Conservation (phyloP, 1,284 basidiomycete genomes). For the Apiotrichum akiyoshidainum region DNA sequence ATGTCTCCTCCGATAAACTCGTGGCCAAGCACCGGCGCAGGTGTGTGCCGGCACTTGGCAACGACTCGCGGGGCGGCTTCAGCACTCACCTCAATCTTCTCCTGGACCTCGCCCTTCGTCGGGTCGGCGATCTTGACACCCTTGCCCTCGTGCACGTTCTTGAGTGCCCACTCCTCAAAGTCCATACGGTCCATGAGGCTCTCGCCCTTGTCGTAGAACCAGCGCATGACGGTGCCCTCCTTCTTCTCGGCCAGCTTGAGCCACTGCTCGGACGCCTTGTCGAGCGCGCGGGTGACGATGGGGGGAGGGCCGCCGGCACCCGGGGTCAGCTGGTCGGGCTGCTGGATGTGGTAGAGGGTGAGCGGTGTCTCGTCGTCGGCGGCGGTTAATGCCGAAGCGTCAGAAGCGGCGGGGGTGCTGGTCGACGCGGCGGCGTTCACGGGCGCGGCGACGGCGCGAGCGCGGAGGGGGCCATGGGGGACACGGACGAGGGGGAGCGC, state of each 20-base stretch:
- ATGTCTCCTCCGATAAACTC: too few species aligned
- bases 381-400: slow-evolving; percentile 15
- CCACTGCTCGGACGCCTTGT: slow-evolving; percentile 43
- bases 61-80: too few species aligned
- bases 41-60: too few species aligned
- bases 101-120: slow-evolving; percentile 27
- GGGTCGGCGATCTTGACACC: slow-evolving; percentile 35
- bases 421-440: slow-evolving; percentile 9
- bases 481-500: slow-evolving; percentile 42
- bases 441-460: neutral
- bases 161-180: slow-evolving; percentile 50
- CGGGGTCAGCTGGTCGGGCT: slow-evolving; percentile 14
- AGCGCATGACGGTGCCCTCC: slow-evolving; percentile 42
- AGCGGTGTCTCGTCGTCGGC: slow-evolving; percentile 13
- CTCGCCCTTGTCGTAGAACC: slow-evolving; percentile 48
- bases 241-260: slow-evolving; percentile 42
- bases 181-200: slow-evolving; percentile 51
- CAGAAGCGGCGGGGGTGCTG: too few species aligned
- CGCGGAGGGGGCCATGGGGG: slow-evolving; percentile 25
- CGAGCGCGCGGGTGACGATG: slow-evolving; percentile 25
- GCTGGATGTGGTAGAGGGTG: slow-evolving; percentile 24
- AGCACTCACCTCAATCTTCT: slow-evolving; percentile 35
- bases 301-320: slow-evolving; percentile 8
- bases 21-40: too few species aligned
- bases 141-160: slow-evolving; percentile 36